Conservation (phyloP, 1,284 basidiomycete genomes). For the Abortiporus biennis region DNA sequence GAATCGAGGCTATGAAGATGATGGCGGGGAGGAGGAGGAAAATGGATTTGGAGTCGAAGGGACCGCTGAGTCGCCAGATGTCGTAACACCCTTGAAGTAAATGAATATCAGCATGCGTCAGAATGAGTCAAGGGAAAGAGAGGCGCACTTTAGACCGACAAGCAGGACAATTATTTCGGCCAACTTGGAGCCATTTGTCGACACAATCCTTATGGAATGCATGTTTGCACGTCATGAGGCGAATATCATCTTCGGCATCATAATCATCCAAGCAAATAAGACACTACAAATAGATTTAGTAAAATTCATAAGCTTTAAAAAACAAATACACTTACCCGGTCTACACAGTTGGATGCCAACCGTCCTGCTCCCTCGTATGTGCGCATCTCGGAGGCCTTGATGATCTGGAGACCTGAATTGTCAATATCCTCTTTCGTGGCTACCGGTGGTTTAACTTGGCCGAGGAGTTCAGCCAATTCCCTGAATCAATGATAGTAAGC, state of each 20-base stretch:
- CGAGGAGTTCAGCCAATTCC: constrained; percentile 73
- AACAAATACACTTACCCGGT: constrained; percentile 62
- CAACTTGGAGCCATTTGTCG: constrained; percentile 81
- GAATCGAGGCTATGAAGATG: neutral
- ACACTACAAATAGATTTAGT: constrained; percentile 40
- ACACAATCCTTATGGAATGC: constrained; percentile 84
- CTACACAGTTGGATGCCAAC: constrained; percentile 71
- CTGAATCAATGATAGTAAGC: constrained; percentile 25
- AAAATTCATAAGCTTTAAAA: too few relatives aligned
- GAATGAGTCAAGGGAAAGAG: neutral
- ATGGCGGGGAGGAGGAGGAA: neutral
- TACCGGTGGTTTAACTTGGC: constrained; percentile 74
- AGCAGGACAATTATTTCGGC: constrained; percentile 87
- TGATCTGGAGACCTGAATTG: constrained; percentile 68
- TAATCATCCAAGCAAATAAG: constrained; percentile 86
- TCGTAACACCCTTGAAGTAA: constrained; percentile 4
- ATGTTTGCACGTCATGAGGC: constrained; percentile 78
- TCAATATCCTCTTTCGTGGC: constrained; percentile 79
- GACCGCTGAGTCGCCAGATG: neutral
- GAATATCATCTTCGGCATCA: constrained; percentile 63
- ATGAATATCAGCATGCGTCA: neutral
- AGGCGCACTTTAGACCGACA: constrained; percentile 63
- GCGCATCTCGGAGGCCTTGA: constrained; percentile 50
- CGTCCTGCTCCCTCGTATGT: constrained; percentile 52
- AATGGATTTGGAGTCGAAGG: neutral